Evolutionary conservation across 2,329 filamentous ascomycete genomes (phyloP), one percentile per base, ranked within the genome.

Genomic region (Ilyonectria destructans): DNA sequence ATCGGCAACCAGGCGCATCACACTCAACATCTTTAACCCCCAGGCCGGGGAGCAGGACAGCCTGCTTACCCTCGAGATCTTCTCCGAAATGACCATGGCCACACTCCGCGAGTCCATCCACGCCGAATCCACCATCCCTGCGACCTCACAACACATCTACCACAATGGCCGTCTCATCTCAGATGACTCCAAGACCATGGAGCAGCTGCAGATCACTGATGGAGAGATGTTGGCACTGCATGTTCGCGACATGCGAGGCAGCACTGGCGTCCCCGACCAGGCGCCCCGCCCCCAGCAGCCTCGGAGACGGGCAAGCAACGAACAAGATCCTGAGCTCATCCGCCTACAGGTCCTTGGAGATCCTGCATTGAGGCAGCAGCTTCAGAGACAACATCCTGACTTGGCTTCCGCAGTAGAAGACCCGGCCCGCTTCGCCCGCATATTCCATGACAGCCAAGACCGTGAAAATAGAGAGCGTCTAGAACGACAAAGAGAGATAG

Each of bases 141-240:
- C 90, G 19, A 85, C 86, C 51, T 87, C 92, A 54, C 95, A 98
- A 81, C 91, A 94, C 78, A 91, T 98, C 78, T 97, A 96, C 83
- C 93, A 96, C 84, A 97, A 98, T 80, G 96, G 96, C 72, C 89
- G 90, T 72, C 89, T 95, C 48, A 90, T 99, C 62, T 88, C 85
- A 73, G 91, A 95, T 81, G 92, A 95, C 76, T 82, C 88, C 66
- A 92, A 95, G 80, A 97, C 95, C 3, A 88, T 99, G 78, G 90
- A 95, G 73, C 88, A 96, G 76, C 88, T 95, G 35, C 89, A 92
- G 48, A 92, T 99, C 75, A 89, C 86, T 56, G 94, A 98, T 82
- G 94, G 94, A 62, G 96, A 98, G 78, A 95, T 99, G 93, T 85
- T 99, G 71, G 94, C 93, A 33, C 88, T 98, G 74, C 93, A 97